A percentile compares a stretch with the other conserved stretches of the same genome.
These are phyloP conservation scores for Candida nitratophila DNA, from an alignment of 805 yeast genomes.

Conservation along the genomic window DNA sequence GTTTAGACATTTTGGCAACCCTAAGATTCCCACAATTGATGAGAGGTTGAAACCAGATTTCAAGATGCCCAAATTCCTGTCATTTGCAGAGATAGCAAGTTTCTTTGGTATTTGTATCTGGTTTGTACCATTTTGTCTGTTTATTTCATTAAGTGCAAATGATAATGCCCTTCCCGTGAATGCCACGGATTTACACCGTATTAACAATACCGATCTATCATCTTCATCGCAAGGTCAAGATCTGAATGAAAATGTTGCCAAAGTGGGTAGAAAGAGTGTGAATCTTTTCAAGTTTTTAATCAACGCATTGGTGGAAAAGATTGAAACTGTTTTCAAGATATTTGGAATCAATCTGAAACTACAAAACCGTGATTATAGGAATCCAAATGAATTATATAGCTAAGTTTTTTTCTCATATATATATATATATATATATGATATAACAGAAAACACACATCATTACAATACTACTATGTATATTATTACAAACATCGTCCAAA, in stretches of 20 bases:
- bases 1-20: conserved; percentile 78
- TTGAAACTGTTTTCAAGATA: conserved; percentile 40
- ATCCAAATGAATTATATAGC: conserved; percentile 23
- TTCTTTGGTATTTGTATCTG: conserved; percentile 91
- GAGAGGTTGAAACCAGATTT: conserved; percentile 52
- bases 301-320: conserved; percentile 39
- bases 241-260: conserved; percentile 10
- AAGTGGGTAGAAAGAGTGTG: conserved; percentile 35
- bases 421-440: neutral
- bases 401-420: no score
- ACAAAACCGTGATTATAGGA: conserved; percentile 9
- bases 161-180: conserved; percentile 74
- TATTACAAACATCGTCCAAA: no score
- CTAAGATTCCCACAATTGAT: conserved; percentile 63
- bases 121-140: conserved; percentile 89
- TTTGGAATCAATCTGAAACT: conserved; percentile 51
- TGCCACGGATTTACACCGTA: conserved; percentile 13
- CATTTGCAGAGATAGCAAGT: conserved; percentile 87
- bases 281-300: conserved; percentile 68
- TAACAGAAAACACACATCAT: neutral
- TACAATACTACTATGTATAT: neutral
- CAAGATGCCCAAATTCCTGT: conserved; percentile 61
- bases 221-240: conserved; percentile 7
- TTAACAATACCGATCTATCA: conserved; percentile 5
- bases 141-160: conserved; percentile 86